These are phyloP conservation scores for Cladobotryum mycophilum DNA, from an alignment of 2,329 filamentous ascomycete genomes.

Conservation along the genomic window DNA sequence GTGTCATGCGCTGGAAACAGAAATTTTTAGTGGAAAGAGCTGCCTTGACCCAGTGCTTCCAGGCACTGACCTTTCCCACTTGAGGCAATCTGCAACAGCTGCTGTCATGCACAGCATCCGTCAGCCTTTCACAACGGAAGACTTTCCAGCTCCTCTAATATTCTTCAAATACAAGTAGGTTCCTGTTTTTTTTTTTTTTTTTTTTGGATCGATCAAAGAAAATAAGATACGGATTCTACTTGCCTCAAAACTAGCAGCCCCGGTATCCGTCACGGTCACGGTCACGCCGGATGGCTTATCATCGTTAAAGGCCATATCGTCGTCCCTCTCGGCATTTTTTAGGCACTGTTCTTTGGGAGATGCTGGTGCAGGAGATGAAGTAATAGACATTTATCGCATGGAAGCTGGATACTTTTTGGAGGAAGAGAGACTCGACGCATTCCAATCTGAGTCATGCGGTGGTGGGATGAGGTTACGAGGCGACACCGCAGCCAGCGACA, in stretches of 20 bases:
- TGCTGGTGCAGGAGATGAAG: background rate
- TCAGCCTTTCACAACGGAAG: no score
- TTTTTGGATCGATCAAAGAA: background rate
- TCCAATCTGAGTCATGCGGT: no score
- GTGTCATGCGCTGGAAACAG: background rate
- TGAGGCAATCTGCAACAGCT: background rate
- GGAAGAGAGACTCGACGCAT: no score
- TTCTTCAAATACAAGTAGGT: background rate
- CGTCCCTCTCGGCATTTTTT: conserved; percentile 5
- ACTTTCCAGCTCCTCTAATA: background rate
- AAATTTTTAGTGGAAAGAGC: conserved; percentile 4
- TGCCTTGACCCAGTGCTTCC: background rate
- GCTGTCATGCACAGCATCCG: background rate
- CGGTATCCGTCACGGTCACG: conserved; percentile 2
- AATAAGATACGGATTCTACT: background rate
- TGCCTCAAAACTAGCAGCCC: conserved; percentile 2
- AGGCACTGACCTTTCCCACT: no score
- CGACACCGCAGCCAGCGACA: no score
- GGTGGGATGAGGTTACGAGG: no score
- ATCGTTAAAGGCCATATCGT: conserved; percentile 6
- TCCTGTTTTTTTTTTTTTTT: background rate
- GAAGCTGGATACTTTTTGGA: background rate
- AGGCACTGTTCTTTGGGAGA: background rate
- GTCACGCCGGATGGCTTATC: conserved; percentile 7
- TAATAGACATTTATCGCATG: conserved; percentile 5